phyloP scores from a whole-genome alignment of 768 basidiomycete genomes.

The Tephrocybe sp. region DNA sequence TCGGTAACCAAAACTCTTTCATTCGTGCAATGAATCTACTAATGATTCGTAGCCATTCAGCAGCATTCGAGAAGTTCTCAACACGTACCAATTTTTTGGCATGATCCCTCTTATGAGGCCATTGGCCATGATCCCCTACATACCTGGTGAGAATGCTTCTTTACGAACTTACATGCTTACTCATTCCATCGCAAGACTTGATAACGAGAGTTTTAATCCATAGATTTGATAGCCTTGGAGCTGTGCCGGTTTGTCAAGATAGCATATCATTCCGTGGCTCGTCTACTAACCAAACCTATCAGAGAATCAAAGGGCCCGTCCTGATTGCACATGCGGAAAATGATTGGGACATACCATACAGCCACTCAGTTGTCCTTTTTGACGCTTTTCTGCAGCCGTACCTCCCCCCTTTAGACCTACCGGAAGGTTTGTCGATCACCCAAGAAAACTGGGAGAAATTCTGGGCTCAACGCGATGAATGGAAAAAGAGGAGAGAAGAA shows the following conservation, averaged over 20 bases:
- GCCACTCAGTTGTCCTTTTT: slow-evolving; percentile 74
- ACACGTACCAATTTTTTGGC: slow-evolving; percentile 67
- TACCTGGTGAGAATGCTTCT: slow-evolving; percentile 46
- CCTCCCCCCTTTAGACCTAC: slow-evolving; percentile 44
- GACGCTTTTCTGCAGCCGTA: slow-evolving; percentile 64
- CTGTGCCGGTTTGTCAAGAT: slow-evolving; percentile 54
- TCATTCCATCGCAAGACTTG: slow-evolving; percentile 24
- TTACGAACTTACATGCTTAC: not conserved
- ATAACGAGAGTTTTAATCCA: slow-evolving; percentile 38
- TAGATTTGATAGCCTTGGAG: slow-evolving; percentile 61
- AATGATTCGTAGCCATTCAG: slow-evolving; percentile 53
- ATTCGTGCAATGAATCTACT: slow-evolving; percentile 26
- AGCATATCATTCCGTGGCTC: not conserved
- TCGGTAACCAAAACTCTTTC: slow-evolving; percentile 28
- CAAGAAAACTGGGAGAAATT: slow-evolving; percentile 45
- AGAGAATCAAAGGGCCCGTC: slow-evolving; percentile 68
- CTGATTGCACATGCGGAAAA: slow-evolving; percentile 76
- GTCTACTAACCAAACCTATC: not conserved
- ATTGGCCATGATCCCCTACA: slow-evolving; percentile 60
- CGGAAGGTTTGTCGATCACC: slow-evolving; percentile 23
- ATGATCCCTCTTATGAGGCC: slow-evolving; percentile 74
- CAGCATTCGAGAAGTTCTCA: slow-evolving; percentile 58
- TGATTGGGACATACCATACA: slow-evolving; percentile 75
- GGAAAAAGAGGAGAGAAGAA: slow-evolving; percentile 39
- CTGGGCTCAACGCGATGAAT: slow-evolving; percentile 33